Conservation (phyloP, 164 flowering plant genomes). For the Chloranthus sessilifolius region DNA sequence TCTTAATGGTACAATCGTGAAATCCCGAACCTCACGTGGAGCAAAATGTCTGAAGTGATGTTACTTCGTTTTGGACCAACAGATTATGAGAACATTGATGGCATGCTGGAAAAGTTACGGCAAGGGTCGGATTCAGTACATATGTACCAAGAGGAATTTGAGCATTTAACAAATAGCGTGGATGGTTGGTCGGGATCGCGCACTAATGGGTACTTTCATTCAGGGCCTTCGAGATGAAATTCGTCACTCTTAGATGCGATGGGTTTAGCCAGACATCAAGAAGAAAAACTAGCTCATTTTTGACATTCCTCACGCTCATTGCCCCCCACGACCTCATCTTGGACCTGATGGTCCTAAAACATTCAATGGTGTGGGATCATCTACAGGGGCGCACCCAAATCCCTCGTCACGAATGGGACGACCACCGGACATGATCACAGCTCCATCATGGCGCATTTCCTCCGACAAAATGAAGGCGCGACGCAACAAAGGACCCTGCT, state of each 20-base stretch:
- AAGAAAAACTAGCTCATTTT: not conserved
- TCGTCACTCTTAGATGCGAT: not conserved
- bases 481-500: not conserved
- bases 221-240: conserved; percentile 1
- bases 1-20: not conserved
- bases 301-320: no score
- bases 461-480: not conserved
- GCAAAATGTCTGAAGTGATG: not conserved
- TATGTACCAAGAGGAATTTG: not conserved
- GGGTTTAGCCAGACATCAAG: not conserved
- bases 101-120: not conserved
- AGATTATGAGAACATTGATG: conserved; percentile 1
- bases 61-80: conserved; percentile 2
- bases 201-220: conserved; percentile 2
- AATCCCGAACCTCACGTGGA: not conserved
- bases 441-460: not conserved
- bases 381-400: no score
- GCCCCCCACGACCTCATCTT: no score
- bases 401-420: no score
- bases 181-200: no score
- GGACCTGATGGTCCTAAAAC: no score
- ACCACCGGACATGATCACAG: not conserved
- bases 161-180: not conserved
- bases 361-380: no score
- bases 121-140: not conserved